phyloP scores from a whole-genome alignment of 495 filamentous ascomycete species.

The Cryomyces minteri region DNA sequence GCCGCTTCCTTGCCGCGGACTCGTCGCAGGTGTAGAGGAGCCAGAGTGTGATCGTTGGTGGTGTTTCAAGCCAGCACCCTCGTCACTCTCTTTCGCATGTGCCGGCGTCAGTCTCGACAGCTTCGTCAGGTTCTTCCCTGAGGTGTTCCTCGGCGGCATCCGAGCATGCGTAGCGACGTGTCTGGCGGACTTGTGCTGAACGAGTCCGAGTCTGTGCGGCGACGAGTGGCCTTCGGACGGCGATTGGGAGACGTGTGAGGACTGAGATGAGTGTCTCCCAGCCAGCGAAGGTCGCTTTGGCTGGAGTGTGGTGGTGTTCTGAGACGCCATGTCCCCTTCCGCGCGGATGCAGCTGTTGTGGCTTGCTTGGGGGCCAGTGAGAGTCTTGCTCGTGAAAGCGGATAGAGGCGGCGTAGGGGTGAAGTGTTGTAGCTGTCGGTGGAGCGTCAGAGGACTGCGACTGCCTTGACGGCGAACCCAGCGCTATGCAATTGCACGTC shows the following conservation, averaged over 20 bases:
- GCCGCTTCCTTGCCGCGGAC: conserved; percentile 9
- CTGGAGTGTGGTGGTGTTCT: conserved; percentile 1
- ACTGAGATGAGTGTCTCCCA: conserved; percentile 11
- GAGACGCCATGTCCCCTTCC: neutral
- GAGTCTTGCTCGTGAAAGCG: no score
- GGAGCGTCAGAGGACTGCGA: no score
- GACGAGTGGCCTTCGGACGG: conserved; percentile 10
- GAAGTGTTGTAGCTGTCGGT: no score
- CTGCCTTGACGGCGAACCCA: no score
- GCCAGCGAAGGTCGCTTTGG: conserved; percentile 8
- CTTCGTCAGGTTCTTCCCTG: conserved; percentile 16
- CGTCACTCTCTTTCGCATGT: conserved; percentile 8
- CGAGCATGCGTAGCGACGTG: conserved; percentile 10
- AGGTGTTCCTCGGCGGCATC: neutral
- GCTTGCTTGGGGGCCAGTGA: no score
- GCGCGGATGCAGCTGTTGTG: no score
- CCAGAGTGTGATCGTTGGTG: conserved; percentile 13
- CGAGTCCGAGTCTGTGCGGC: conserved; percentile 7
- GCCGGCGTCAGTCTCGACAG: conserved; percentile 11
- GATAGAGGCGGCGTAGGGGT: no score
- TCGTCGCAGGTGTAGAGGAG: conserved; percentile 9
- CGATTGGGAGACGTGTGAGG: conserved; percentile 13
- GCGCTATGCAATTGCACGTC: no score
- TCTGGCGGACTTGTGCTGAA: conserved; percentile 12
- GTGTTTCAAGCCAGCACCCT: conserved; percentile 2